Evolutionary conservation across 768 basidiomycete species (phyloP).

Genomic region (Boletus reticuloceps): DNA sequence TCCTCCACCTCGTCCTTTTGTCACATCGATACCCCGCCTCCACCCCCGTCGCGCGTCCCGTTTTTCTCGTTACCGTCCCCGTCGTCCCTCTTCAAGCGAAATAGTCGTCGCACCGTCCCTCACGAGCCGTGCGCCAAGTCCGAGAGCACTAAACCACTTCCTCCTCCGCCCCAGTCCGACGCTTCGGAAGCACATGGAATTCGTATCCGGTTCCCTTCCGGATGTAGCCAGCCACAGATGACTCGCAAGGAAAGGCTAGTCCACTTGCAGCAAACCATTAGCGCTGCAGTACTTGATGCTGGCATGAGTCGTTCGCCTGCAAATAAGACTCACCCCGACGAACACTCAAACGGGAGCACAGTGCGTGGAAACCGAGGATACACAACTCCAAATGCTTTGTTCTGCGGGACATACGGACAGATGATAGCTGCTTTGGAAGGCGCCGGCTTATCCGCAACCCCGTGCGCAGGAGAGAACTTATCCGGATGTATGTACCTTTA

Average conservation of each 20-base stretch:
- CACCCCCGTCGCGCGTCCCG: constrained; percentile 8
- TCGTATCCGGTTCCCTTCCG: constrained; percentile 21
- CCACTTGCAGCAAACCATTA: constrained; percentile 36
- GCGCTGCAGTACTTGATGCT: constrained; percentile 36
- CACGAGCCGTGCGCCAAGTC: neutral
- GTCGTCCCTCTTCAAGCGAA: constrained; percentile 27
- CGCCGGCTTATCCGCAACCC: constrained; percentile 35
- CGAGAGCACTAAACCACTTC: constrained; percentile 16
- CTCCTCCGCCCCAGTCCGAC: constrained; percentile 11
- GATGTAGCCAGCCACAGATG: neutral
- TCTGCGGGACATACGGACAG: constrained; percentile 44
- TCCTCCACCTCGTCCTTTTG: constrained; percentile 28
- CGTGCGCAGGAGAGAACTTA: constrained; percentile 30
- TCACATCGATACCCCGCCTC: constrained; percentile 21
- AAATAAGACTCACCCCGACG: constrained; percentile 1
- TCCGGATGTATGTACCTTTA: constrained; percentile 29
- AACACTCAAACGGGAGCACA: neutral
- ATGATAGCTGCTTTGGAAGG: constrained; percentile 37
- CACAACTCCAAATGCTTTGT: constrained; percentile 31
- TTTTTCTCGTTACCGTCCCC: constrained; percentile 18
- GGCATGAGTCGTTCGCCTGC: constrained; percentile 38
- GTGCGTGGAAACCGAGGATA: constrained; percentile 8
- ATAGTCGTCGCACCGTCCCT: neutral
- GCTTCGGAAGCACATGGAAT: constrained; percentile 19
- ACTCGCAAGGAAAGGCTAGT: constrained; percentile 22